Base-by-base conservation (phyloP, 306 rosid species). In the Vigna trinervia region DNA sequence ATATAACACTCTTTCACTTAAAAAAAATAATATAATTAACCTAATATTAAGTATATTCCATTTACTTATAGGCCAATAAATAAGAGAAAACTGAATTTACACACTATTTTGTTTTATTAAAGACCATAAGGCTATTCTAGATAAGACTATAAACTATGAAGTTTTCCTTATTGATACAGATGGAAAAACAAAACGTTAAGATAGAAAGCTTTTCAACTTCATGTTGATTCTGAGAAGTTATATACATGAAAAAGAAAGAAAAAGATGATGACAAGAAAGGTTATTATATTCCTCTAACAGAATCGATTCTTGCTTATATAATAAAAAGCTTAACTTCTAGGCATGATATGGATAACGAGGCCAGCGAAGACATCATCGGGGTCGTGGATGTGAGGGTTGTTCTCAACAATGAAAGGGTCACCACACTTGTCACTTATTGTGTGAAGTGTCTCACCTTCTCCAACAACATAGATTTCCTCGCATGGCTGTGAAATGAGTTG, bases 331-430 rank as follows among this genome's bases (percentile, higher is more conserved):
- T 5, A 54, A 54, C 5, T 22, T 41, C 26, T 41, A 23, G 45
- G 43, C 51, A 67, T 57, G 58, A 53, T 12, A 6, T 14, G 57
- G 32, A 82, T 71, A 56, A 82, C 79, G 8, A 82, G 79, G 65
- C 85, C 85, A 63, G 82, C 82, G 71, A 71, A 82, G 32, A 82
- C 85, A 77, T 82, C 85, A 64, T 82, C 85, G 34, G 82, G 85
- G 22, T 88, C 91, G 73, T 88, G 84, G 8, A 88, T 85, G 69
- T 88, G 91, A 61, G 91, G 89, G 59, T 88, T 88, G 2, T 81
- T 75, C 78, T 88, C 89, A n/a, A 88, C 86, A 12, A 85, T 88
- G 19, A 81, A 85, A 8, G 89, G 91, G 67, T 88, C 89, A 39
- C 78, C 79, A 43, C 91, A 87, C 77, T 85, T 88, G 15, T 81